Evolutionary conservation across 2,329 filamentous ascomycete species (phyloP).

Genomic region (Trichoderma asperellum): DNA sequence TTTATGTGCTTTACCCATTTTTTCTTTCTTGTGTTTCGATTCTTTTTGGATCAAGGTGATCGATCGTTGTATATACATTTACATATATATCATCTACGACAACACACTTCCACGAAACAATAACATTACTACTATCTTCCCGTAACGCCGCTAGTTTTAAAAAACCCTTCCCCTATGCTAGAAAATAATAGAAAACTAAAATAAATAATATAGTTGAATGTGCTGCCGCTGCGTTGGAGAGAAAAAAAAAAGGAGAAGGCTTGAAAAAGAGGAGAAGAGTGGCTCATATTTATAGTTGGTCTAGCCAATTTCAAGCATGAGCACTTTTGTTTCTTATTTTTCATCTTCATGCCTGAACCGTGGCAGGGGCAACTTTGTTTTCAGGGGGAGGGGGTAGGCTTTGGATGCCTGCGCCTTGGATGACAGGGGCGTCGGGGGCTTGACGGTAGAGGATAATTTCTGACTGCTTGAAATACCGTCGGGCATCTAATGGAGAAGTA

Average conservation of each 20-base stretch:
- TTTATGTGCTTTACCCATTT: conserved; percentile 31
- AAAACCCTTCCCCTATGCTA: conserved; percentile 43
- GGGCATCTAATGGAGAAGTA: conserved; percentile 67
- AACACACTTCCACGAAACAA: conserved; percentile 38
- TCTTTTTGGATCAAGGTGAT: not conserved
- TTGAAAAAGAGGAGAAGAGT: not conserved
- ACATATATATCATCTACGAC: conserved; percentile 30
- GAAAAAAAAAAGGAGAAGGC: conserved; percentile 5
- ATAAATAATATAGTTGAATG: conserved; percentile 32
- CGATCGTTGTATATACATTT: conserved; percentile 20
- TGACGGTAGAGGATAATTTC: conserved; percentile 97
- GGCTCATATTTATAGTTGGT: not conserved
- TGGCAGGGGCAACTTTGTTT: conserved; percentile 25
- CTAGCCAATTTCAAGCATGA: not conserved
- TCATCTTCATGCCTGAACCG: conserved; percentile 34
- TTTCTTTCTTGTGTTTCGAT: conserved; percentile 1
- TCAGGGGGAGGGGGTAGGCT: conserved; percentile 50
- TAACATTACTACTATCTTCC: conserved; percentile 26
- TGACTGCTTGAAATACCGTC: conserved; percentile 98
- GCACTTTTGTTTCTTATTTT: not conserved
- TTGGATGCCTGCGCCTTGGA: conserved; percentile 45
- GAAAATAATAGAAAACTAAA: conserved; percentile 37
- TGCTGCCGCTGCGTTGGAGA: conserved; percentile 29
- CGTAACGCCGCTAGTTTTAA: conserved; percentile 5
- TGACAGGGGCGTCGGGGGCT: conserved; percentile 57